Base-by-base conservation (phyloP, 805 yeast genomes). In the Metschnikowia corniflorae region DNA sequence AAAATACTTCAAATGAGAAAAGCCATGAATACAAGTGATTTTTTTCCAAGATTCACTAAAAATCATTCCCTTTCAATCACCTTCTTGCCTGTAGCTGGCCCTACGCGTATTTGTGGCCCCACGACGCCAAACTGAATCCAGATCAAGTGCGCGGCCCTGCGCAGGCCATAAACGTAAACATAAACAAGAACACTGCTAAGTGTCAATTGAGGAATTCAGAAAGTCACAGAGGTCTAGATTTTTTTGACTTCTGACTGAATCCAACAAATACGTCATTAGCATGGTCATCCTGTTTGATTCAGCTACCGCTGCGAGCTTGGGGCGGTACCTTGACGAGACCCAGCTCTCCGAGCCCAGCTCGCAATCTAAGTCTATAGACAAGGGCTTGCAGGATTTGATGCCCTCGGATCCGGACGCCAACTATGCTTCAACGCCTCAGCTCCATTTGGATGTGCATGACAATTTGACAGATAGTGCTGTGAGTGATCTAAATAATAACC, bases 281-380 rank as follows among this genome's bases (percentile, higher is more conserved):
- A 36, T 36, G 40, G 23, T 35, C 12, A 31, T 37, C 19, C 36
- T 29, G 40, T 36, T 37, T 27, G 40, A 26, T 16, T 33, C 46
- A 16, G 48, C 61, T 17, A 53, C 61, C 6, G 49, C 56, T 2
- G 54, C 47, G 31, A 52, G 56, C 27, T 57, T 62, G 37, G 43
- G 49, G 30, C 50, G 47, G 30, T 63, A 45, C 39, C 58, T 61
- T 5, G 46, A 44, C 33, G 59, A 58, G 23, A 61, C 68, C 0
- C 58, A 55, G 20, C 35, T 61, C 15, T 41, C 47, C 14, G 46
- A 35, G 12, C 37, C 22, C 3, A 19, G 31, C 7, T 13, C 31
- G 6, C 31, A 4, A 1, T 22, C 30, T 19, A 16, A 20, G 14
- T 18, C 23, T 16, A 10, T 5, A n/a, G 10, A 29, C 10, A 22